These are phyloP conservation scores for Backusella liffmaniae DNA, from an alignment of 192 early-diverging fungal species.

Conservation along the genomic window DNA sequence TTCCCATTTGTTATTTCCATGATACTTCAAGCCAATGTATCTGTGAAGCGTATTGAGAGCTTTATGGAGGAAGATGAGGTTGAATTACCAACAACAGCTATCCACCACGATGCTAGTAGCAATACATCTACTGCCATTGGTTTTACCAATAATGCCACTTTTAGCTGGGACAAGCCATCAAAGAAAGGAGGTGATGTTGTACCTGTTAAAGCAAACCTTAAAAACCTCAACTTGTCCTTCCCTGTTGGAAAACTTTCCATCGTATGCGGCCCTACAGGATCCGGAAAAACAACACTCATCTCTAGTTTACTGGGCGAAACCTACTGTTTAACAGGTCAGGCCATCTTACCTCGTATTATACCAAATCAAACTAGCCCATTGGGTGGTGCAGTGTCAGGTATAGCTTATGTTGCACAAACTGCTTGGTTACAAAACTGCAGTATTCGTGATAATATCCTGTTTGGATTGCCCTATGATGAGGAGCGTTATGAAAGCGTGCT, in stretches of 20 bases:
- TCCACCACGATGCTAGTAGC: slow-evolving; percentile 7
- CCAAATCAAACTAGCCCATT: neutral
- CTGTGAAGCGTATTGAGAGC: slow-evolving; percentile 64
- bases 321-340: slow-evolving; percentile 39
- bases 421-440: slow-evolving; percentile 49
- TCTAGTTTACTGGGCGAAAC: slow-evolving; percentile 86
- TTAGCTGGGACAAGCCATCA: slow-evolving; percentile 51
- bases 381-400: slow-evolving; percentile 46
- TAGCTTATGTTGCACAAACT: slow-evolving; percentile 84
- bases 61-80: slow-evolving; percentile 78
- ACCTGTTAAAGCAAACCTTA: slow-evolving; percentile 50
- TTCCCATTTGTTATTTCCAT: slow-evolving; percentile 59
- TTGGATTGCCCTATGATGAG: slow-evolving; percentile 74
- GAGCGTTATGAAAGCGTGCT: slow-evolving; percentile 78
- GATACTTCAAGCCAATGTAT: slow-evolving; percentile 62
- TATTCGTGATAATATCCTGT: slow-evolving; percentile 73
- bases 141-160: slow-evolving; percentile 64
- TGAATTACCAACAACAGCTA: slow-evolving; percentile 35
- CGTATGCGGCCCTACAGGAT: slow-evolving; percentile 83
- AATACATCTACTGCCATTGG: slow-evolving; percentile 43
- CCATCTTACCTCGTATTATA: slow-evolving; percentile 40
- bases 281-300: slow-evolving; percentile 87
- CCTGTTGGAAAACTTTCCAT: slow-evolving; percentile 71
- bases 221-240: slow-evolving; percentile 66
- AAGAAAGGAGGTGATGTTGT: slow-evolving; percentile 17